Evolutionary conservation across 2,329 filamentous ascomycete genomes (phyloP).

Genomic region (Amphichorda felina): DNA sequence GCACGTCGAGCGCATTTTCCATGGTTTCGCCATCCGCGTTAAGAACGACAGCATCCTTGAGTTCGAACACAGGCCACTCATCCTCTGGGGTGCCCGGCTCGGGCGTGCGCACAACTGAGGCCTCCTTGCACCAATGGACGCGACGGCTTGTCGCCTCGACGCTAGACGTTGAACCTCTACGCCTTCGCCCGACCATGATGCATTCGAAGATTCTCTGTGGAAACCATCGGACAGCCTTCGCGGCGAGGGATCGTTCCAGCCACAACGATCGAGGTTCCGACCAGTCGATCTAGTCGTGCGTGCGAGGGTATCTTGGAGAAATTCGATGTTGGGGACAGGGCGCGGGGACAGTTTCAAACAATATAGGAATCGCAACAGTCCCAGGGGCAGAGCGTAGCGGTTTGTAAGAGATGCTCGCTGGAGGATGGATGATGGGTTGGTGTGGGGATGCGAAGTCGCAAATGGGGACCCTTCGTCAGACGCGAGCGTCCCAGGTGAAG

Average conservation of each 20-base stretch:
- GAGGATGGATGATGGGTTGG: no score
- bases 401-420: no score
- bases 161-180: conserved; percentile 31
- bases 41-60: conserved; percentile 50
- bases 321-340: no score
- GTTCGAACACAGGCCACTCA: conserved; percentile 49
- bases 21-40: conserved; percentile 37
- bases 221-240: neutral
- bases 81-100: conserved; percentile 9
- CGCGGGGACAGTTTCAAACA: no score
- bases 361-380: no score
- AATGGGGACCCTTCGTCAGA: no score
- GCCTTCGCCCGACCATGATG: conserved; percentile 24
- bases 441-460: no score
- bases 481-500: no score
- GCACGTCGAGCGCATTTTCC: conserved; percentile 49
- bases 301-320: no score
- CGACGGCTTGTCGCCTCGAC: conserved; percentile 27
- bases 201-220: no score
- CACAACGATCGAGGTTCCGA: neutral
- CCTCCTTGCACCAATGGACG: conserved; percentile 20
- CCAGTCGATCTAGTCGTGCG: no score
- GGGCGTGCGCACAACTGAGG: conserved; percentile 17
- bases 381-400: no score
- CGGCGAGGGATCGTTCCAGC: neutral